Evolutionary conservation across 2,329 filamentous ascomycete species (phyloP).

Genomic region (Leptographium wingfieldii): DNA sequence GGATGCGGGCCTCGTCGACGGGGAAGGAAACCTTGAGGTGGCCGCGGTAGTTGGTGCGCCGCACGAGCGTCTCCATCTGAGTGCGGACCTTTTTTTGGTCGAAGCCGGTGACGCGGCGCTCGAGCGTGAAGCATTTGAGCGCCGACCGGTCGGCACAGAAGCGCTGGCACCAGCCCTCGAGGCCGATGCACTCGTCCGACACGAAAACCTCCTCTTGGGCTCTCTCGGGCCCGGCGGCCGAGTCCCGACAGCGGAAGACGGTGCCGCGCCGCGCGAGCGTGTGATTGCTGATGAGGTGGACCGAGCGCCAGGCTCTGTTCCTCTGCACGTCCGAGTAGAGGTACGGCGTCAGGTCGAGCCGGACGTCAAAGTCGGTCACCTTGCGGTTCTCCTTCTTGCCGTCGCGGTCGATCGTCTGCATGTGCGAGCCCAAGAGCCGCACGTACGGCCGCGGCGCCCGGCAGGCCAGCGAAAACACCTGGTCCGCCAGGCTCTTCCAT

Average conservation of each 20-base stretch:
- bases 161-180: constrained; percentile 54
- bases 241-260: constrained; percentile 38
- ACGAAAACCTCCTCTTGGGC: constrained; percentile 10
- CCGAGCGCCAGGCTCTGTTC: constrained; percentile 26
- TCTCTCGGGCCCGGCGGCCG: constrained; percentile 17
- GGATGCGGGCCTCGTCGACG: constrained; percentile 39
- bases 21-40: constrained; percentile 46
- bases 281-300: constrained; percentile 42
- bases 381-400: constrained; percentile 32
- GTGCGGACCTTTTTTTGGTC: constrained; percentile 40
- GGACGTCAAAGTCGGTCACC: constrained; percentile 47
- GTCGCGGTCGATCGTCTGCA: constrained; percentile 28
- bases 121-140: constrained; percentile 44
- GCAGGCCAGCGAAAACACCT: constrained; percentile 21
- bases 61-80: constrained; percentile 43
- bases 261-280: constrained; percentile 55
- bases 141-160: constrained; percentile 47
- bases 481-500: neutral
- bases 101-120: constrained; percentile 44
- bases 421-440: constrained; percentile 40
- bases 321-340: constrained; percentile 34
- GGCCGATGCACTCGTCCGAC: constrained; percentile 5
- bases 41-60: constrained; percentile 56
- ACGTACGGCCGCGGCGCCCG: constrained; percentile 41
- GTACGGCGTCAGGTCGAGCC: constrained; percentile 45